Percentiles rank a stretch among this genome's conserved stretches.
phyloP scores from a whole-genome alignment of 495 filamentous ascomycete genomes.

The Darksidea phi region DNA sequence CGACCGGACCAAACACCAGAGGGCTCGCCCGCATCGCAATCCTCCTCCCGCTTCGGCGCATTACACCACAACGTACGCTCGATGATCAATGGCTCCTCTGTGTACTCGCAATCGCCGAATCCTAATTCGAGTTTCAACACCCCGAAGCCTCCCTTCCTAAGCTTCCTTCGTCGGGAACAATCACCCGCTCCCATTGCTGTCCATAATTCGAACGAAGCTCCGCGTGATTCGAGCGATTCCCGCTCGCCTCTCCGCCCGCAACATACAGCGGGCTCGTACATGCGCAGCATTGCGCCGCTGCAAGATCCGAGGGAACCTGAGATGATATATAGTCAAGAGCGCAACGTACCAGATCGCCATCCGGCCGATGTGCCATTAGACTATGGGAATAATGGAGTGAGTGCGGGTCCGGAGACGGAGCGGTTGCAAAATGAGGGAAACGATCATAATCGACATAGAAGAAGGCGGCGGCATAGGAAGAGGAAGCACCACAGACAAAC shows the following conservation, averaged over 20 bases:
- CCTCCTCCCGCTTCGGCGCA: slow-evolving; percentile 20
- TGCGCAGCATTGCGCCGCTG: slow-evolving; percentile 20
- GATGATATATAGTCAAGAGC: background rate
- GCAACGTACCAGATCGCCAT: slow-evolving; percentile 4
- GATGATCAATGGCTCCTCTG: slow-evolving; percentile 35
- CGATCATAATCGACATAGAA: slow-evolving; percentile 1
- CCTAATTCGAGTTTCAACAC: slow-evolving; percentile 29
- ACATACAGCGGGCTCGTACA: slow-evolving; percentile 35
- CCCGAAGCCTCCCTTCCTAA: slow-evolving; percentile 31
- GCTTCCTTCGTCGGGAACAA: slow-evolving; percentile 29
- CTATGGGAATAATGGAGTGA: slow-evolving; percentile 9
- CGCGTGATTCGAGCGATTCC: slow-evolving; percentile 28
- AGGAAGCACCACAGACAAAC: slow-evolving; percentile 15
- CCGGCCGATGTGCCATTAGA: slow-evolving; percentile 25
- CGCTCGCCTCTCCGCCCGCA: slow-evolving; percentile 30
- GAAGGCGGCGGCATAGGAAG: background rate
- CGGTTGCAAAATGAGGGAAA: slow-evolving; percentile 22
- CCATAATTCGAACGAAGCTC: slow-evolving; percentile 10
- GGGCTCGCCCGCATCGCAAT: slow-evolving; percentile 21
- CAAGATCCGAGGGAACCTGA: slow-evolving; percentile 14
- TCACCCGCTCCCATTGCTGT: slow-evolving; percentile 20
- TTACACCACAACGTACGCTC: slow-evolving; percentile 33
- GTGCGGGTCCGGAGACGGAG: slow-evolving; percentile 28
- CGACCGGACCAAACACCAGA: slow-evolving; percentile 13
- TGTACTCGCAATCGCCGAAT: slow-evolving; percentile 30